Percentiles rank a stretch among this genome's conserved stretches.
These are phyloP conservation scores for Sanghuangporus weigelae DNA, from an alignment of 1,284 basidiomycete species.

Conservation along the genomic window DNA sequence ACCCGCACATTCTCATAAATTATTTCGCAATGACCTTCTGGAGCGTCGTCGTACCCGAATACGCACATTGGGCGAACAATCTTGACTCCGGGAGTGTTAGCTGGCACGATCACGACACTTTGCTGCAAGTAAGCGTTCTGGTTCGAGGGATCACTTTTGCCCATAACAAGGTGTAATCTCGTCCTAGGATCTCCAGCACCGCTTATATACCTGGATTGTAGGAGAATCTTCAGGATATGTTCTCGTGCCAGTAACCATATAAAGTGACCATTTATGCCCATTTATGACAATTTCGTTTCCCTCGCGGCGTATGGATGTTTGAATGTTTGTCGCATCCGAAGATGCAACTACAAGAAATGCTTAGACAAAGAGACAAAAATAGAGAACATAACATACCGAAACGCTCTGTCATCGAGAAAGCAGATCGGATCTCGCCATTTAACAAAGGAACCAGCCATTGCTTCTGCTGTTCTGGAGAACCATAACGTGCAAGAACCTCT, in stretches of 20 bases:
- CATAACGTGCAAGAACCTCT: slow-evolving; percentile 97
- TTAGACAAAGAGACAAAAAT: slow-evolving; percentile 6
- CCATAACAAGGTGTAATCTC: slow-evolving; percentile 89
- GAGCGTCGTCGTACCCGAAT: slow-evolving; percentile 92
- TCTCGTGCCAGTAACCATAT: not conserved
- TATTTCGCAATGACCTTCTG: slow-evolving; percentile 94
- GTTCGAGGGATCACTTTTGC: slow-evolving; percentile 81
- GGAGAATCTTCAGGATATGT: not conserved
- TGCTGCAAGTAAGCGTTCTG: slow-evolving; percentile 77
- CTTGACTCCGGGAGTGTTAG: slow-evolving; percentile 83
- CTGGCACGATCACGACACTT: slow-evolving; percentile 90
- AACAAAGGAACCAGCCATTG: slow-evolving; percentile 87
- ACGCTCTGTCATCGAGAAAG: slow-evolving; percentile 94
- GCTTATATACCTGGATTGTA: slow-evolving; percentile 79
- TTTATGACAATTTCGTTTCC: slow-evolving; percentile 90
- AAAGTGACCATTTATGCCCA: slow-evolving; percentile 87
- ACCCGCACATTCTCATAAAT: slow-evolving; percentile 93
- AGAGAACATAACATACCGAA: slow-evolving; percentile 45
- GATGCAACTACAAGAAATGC: slow-evolving; percentile 64
- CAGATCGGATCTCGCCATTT: slow-evolving; percentile 89
- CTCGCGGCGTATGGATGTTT: slow-evolving; percentile 81
- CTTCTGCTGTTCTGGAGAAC: slow-evolving; percentile 83
- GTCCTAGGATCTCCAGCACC: slow-evolving; percentile 94
- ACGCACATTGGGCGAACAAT: slow-evolving; percentile 90
- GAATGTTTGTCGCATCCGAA: slow-evolving; percentile 95